phyloP scores from a whole-genome alignment of 1,139 yeast genomes.

The Schizosaccharomyces versatilis region DNA sequence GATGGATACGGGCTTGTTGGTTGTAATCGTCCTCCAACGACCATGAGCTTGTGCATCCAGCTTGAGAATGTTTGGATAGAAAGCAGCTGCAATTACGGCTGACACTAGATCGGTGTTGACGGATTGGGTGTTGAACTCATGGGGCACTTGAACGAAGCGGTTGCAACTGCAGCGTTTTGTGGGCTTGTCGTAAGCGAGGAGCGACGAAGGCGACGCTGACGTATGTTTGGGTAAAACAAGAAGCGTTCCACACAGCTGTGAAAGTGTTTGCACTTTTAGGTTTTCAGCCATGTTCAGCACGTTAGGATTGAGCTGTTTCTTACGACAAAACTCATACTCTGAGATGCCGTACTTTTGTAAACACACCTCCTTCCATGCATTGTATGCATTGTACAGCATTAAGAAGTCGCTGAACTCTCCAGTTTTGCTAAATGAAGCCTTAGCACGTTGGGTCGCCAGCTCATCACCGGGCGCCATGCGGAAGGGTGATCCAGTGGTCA shows the following conservation, averaged over 20 bases:
- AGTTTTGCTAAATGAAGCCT: constrained; percentile 4
- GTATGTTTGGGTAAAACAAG: constrained; percentile 3
- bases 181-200: constrained; percentile 4
- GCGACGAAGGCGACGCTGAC: constrained; percentile 2
- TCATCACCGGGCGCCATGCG: constrained; percentile 9
- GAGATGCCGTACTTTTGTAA: constrained; percentile 3
- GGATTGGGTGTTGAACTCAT: background rate
- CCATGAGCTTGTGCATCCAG: background rate
- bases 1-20: background rate
- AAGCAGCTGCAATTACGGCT: constrained; percentile 5
- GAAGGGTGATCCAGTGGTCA: constrained; percentile 11
- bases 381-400: constrained; percentile 7
- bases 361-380: constrained; percentile 8
- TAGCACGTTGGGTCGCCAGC: constrained; percentile 5
- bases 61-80: constrained; percentile 7
- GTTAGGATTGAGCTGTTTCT: background rate
- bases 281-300: background rate
- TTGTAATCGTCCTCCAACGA: background rate
- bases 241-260: constrained; percentile 2
- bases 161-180: background rate
- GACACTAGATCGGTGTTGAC: constrained; percentile 1
- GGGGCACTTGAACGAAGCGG: constrained; percentile 7
- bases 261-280: background rate
- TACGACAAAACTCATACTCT: constrained; percentile 2
- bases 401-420: constrained; percentile 5